phyloP scores from a whole-genome alignment of 495 filamentous ascomycete genomes.

The Acidiella bohemica region DNA sequence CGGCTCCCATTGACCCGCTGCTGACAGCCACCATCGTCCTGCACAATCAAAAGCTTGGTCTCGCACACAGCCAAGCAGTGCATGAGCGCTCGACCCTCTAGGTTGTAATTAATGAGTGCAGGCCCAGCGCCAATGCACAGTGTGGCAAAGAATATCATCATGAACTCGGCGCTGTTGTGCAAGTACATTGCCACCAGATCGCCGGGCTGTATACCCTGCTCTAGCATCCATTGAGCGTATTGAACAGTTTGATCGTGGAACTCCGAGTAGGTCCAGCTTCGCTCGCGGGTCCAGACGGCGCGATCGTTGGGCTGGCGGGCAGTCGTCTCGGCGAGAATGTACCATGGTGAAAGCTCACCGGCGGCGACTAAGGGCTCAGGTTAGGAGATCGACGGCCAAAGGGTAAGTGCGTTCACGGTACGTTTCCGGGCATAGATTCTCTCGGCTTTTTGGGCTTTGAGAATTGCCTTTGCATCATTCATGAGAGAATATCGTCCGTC shows the following conservation, averaged over 20 bases:
- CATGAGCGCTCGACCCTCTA: slow-evolving; percentile 48
- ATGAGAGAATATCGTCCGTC: slow-evolving; percentile 54
- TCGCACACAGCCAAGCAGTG: slow-evolving; percentile 53
- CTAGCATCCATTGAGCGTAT: slow-evolving; percentile 52
- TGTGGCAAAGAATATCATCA: slow-evolving; percentile 47
- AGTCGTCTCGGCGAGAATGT: slow-evolving; percentile 3
- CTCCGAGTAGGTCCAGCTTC: slow-evolving; percentile 41
- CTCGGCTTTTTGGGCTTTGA: slow-evolving; percentile 39
- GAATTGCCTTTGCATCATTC: not conserved
- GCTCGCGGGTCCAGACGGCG: slow-evolving; percentile 2
- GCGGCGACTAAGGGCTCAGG: not conserved
- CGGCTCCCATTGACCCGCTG: slow-evolving; percentile 42
- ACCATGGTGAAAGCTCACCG: slow-evolving; percentile 4
- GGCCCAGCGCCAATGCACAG: slow-evolving; percentile 55
- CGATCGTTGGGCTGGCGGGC: slow-evolving; percentile 5
- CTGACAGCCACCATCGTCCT: slow-evolving; percentile 42
- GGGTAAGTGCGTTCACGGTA: no score
- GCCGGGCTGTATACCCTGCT: slow-evolving; percentile 44
- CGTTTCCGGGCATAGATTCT: slow-evolving; percentile 24
- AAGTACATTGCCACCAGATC: slow-evolving; percentile 58
- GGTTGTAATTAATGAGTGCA: slow-evolving; percentile 59
- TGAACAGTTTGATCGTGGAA: slow-evolving; percentile 43
- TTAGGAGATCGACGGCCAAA: no score
- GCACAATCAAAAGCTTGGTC: slow-evolving; percentile 48
- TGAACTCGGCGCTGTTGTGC: slow-evolving; percentile 53